Conservation (phyloP, 805 yeast genomes). For the Zygotorulaspora sp. region DNA sequence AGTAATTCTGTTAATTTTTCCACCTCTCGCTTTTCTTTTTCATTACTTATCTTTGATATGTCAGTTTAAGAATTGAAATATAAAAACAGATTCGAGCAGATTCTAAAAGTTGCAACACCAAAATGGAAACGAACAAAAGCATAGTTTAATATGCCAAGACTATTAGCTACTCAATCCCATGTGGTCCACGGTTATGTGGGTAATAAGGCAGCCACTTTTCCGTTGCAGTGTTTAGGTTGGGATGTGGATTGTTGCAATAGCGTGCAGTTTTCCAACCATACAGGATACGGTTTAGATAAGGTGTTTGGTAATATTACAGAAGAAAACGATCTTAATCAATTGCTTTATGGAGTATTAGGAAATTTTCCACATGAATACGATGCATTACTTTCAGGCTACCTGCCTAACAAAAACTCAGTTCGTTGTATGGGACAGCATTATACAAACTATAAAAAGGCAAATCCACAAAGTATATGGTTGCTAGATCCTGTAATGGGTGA, state of each 20-base stretch:
- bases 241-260: constrained; percentile 88
- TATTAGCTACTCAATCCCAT: constrained; percentile 57
- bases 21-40: constrained; percentile 2
- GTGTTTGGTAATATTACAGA: constrained; percentile 50
- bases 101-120: not conserved
- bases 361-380: constrained; percentile 50
- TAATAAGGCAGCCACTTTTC: constrained; percentile 84
- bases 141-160: constrained; percentile 8
- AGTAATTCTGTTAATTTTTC: not conserved
- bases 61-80: not conserved
- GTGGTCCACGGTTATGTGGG: constrained; percentile 97
- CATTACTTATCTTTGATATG: not conserved
- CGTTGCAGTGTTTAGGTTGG: constrained; percentile 84
- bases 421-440: constrained; percentile 46
- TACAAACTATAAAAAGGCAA: constrained; percentile 28
- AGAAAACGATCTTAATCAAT: constrained; percentile 43
- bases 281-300: constrained; percentile 72
- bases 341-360: constrained; percentile 49
- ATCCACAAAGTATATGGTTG: constrained; percentile 47
- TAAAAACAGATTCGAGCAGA: not conserved
- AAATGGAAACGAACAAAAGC: not conserved
- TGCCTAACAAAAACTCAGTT: constrained; percentile 59
- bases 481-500: constrained; percentile 94
- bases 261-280: constrained; percentile 86
- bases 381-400: constrained; percentile 74